Evolutionary conservation across 805 yeast genomes (phyloP).

Genomic region (Myxozyma geophila): DNA sequence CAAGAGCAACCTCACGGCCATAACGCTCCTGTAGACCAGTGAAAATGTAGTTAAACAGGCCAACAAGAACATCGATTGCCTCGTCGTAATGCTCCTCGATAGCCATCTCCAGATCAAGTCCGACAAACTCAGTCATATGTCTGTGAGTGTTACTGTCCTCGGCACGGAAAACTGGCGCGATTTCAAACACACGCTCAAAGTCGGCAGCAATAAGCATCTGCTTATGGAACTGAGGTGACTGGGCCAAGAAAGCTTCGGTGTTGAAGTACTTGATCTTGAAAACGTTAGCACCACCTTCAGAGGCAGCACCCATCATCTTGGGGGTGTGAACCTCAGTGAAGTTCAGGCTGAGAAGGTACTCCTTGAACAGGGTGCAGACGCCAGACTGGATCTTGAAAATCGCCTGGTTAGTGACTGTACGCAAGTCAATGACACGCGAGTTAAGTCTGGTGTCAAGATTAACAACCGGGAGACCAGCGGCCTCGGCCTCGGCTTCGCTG

Average conservation of each 20-base stretch:
- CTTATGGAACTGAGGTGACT: slow-evolving; percentile 97
- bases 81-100: slow-evolving; percentile 98
- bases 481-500: slow-evolving; percentile 84
- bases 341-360: slow-evolving; percentile 67
- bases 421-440: slow-evolving; percentile 90
- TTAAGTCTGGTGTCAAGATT: slow-evolving; percentile 96
- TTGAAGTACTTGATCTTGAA: slow-evolving; percentile 93
- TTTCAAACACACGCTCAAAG: slow-evolving; percentile 93
- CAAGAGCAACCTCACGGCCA: slow-evolving; percentile 81
- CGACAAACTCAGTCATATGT: slow-evolving; percentile 98
- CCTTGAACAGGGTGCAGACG: slow-evolving; percentile 85
- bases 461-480: slow-evolving; percentile 87
- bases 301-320: slow-evolving; percentile 89
- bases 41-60: slow-evolving; percentile 87
- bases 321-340: slow-evolving; percentile 97
- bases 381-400: slow-evolving; percentile 93
- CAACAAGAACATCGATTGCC: slow-evolving; percentile 64
- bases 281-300: slow-evolving; percentile 98
- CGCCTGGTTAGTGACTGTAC: slow-evolving; percentile 97
- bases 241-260: slow-evolving; percentile 91
- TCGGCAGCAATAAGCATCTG: slow-evolving; percentile 98
- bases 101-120: slow-evolving; percentile 97
- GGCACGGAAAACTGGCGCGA: slow-evolving; percentile 98
- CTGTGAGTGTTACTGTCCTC: slow-evolving; percentile 99
- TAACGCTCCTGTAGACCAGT: slow-evolving; percentile 78